phyloP scores from a whole-genome alignment of 768 basidiomycete genomes.

The Mycena vulgaris region DNA sequence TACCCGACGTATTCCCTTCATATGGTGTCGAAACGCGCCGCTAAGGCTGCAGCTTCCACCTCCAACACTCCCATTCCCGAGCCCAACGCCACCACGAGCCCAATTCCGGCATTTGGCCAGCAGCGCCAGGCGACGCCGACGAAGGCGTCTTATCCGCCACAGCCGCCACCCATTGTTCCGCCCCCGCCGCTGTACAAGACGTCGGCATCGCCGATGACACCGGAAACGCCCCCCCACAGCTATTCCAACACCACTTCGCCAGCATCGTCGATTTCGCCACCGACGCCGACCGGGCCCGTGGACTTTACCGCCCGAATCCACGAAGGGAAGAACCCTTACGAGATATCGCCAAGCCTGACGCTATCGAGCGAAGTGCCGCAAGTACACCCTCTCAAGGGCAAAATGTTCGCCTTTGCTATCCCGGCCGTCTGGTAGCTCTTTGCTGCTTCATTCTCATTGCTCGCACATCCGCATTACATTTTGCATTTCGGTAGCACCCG shows the following conservation, averaged over 20 bases:
- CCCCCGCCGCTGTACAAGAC: conserved; percentile 46
- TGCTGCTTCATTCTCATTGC: conserved; percentile 35
- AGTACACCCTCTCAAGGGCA: conserved; percentile 65
- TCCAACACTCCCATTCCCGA: conserved; percentile 60
- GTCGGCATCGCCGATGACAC: conserved; percentile 52
- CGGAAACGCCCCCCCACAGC: conserved; percentile 70
- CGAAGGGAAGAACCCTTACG: conserved; percentile 43
- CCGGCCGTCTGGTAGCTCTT: conserved; percentile 72
- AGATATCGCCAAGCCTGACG: conserved; percentile 58
- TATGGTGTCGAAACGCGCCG: conserved; percentile 74
- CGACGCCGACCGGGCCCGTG: conserved; percentile 69
- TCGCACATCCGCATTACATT: conserved; percentile 33
- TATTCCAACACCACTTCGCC: conserved; percentile 71
- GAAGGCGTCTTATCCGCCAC: conserved; percentile 43
- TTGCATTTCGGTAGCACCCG: conserved; percentile 15
- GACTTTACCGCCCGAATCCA: conserved; percentile 67
- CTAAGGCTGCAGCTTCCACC: conserved; percentile 57
- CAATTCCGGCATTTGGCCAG: conserved; percentile 63
- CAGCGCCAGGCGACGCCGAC: conserved; percentile 53
- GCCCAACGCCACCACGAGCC: conserved; percentile 60
- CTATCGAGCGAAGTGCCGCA: conserved; percentile 50
- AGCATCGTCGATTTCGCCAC: conserved; percentile 73
- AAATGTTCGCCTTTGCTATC: conserved; percentile 77
- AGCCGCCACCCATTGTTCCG: conserved; percentile 51
- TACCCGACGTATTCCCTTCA: conserved; percentile 78